A percentile compares a stretch with the other conserved stretches of the same genome.
Evolutionary conservation across 2,329 filamentous ascomycete genomes (phyloP).

Genomic region (Passalora sequoiae): DNA sequence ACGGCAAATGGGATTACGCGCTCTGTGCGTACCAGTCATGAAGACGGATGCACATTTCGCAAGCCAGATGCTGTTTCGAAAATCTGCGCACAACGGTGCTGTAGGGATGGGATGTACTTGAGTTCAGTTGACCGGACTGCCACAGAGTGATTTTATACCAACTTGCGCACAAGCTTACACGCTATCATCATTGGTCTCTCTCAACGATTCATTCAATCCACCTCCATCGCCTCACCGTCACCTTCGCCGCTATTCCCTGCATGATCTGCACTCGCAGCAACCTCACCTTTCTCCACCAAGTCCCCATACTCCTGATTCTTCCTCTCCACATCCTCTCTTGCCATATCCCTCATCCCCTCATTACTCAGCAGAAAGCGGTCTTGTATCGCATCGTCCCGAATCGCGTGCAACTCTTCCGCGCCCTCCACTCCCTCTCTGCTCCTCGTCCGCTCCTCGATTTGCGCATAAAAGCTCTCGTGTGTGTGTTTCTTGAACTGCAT

Average conservation of each 20-base stretch:
- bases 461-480: conserved; percentile 39
- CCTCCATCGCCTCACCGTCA: conserved; percentile 25
- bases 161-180: too few relatives aligned
- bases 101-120: too few relatives aligned
- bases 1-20: too few relatives aligned
- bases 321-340: conserved; percentile 44
- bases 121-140: too few relatives aligned
- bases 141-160: too few relatives aligned
- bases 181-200: too few relatives aligned
- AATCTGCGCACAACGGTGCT: too few relatives aligned
- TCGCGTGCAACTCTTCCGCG: conserved; percentile 31
- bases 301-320: conserved; percentile 33
- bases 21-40: too few relatives aligned
- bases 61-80: too few relatives aligned
- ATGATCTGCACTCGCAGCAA: too few relatives aligned
- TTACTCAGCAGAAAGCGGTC: conserved; percentile 44
- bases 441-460: conserved; percentile 33
- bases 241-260: conserved; percentile 9
- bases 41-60: too few relatives aligned
- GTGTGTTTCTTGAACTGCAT: conserved; percentile 41
- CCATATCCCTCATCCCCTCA: conserved; percentile 43
- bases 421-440: conserved; percentile 33
- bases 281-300: conserved; percentile 22
- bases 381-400: conserved; percentile 35
- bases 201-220: conserved; percentile 17